Conservation (phyloP, 192 early-diverging fungal species). For the Lobosporangium transversale region DNA sequence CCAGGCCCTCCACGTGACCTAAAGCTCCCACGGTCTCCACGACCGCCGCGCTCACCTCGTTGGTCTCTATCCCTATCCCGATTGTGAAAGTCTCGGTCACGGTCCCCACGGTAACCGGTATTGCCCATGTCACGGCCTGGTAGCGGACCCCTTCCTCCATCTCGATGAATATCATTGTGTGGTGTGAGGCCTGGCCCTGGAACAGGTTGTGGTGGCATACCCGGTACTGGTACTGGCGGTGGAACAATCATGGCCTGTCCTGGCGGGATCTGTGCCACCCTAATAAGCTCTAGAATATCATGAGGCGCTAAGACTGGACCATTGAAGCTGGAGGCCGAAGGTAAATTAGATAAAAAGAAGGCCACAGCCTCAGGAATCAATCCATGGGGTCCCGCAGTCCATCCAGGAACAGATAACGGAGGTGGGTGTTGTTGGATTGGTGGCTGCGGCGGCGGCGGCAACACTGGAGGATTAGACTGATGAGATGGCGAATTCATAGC, state of each 20-base stretch:
- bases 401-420: constrained; percentile 31
- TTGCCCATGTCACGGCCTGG: constrained; percentile 35
- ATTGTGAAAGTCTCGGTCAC: constrained; percentile 31
- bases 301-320: constrained; percentile 53
- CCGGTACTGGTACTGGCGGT: constrained; percentile 23
- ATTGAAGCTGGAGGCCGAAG: constrained; percentile 55
- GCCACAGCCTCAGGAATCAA: constrained; percentile 58
- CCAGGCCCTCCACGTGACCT: constrained; percentile 46
- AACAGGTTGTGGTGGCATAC: background rate
- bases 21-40: constrained; percentile 41
- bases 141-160: constrained; percentile 12
- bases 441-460: constrained; percentile 2
- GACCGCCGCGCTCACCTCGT: constrained; percentile 21
- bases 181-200: background rate
- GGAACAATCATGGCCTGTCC: constrained; percentile 46
- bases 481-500: constrained; percentile 6
- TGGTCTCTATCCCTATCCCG: constrained; percentile 29
- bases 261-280: constrained; percentile 52
- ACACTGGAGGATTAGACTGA: constrained; percentile 3
- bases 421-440: constrained; percentile 1
- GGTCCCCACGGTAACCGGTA: constrained; percentile 10
- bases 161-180: constrained; percentile 22
- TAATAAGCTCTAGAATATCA: constrained; percentile 57
- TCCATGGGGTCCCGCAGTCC: constrained; percentile 46
- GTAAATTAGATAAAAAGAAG: constrained; percentile 58